phyloP scores from a whole-genome alignment of 2,329 filamentous ascomycete species.

The Diaporthe sp. region DNA sequence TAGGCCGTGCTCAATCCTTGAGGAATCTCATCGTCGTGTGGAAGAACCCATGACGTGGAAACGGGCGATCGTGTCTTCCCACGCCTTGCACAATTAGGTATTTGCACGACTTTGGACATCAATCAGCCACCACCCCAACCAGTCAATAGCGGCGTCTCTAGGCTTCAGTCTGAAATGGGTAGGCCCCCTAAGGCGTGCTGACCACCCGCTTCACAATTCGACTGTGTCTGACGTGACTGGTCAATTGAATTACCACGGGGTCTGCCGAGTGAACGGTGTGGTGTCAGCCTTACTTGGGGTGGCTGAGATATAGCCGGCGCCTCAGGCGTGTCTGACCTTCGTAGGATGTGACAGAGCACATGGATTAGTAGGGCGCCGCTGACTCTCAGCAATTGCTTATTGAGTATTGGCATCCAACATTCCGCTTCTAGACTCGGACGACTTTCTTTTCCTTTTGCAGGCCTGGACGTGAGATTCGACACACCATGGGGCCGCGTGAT shows the following conservation, averaged over 20 bases:
- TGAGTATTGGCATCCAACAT: not conserved
- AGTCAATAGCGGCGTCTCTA: not conserved
- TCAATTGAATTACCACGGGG: not conserved
- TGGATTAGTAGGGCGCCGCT: not conserved
- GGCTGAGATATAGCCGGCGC: not conserved
- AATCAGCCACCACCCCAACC: not conserved
- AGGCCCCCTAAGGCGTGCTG: not conserved
- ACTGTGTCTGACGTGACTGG: not conserved
- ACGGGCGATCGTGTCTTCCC: not conserved
- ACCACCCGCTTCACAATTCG: not conserved
- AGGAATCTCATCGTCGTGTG: not conserved
- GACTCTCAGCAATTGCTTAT: not conserved
- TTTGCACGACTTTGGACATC: not conserved
- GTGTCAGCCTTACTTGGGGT: not conserved
- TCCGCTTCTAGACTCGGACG: not conserved
- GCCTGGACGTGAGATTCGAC: not conserved
- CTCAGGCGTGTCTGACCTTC: not conserved
- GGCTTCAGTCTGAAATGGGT: not conserved
- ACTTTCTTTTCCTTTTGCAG: not conserved
- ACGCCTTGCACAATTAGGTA: not conserved
- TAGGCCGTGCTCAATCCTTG: not conserved
- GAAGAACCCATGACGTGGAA: not conserved
- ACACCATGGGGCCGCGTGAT: not conserved
- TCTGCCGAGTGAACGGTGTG: not conserved
- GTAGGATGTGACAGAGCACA: not conserved